These are phyloP conservation scores for Fusarium abutilonis DNA, from an alignment of 2,329 filamentous ascomycete genomes.

Conservation along the genomic window DNA sequence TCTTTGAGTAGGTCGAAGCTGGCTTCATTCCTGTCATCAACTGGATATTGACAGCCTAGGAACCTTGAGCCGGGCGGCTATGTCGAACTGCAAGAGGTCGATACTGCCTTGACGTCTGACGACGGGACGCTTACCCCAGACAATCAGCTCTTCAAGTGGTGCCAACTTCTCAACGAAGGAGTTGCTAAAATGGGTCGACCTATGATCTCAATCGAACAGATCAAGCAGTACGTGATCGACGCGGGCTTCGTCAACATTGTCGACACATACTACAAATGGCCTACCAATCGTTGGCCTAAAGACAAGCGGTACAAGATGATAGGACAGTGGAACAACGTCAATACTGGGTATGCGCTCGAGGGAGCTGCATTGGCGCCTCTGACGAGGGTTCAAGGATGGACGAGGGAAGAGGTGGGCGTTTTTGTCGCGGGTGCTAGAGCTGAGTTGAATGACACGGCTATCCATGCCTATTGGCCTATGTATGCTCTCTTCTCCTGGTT, in stretches of 20 bases:
- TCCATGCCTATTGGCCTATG: constrained; percentile 28
- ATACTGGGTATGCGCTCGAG: constrained; percentile 5
- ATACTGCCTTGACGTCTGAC: neutral
- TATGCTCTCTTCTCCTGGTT: neutral
- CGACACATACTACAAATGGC: constrained; percentile 21
- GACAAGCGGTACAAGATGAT: constrained; percentile 18
- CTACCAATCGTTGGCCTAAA: constrained; percentile 16
- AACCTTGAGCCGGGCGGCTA: constrained; percentile 19
- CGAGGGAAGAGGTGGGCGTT: constrained; percentile 7
- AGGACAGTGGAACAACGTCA: constrained; percentile 18
- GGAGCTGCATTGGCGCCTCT: constrained; percentile 11
- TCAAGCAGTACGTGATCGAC: constrained; percentile 12
- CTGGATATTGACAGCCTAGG: neutral
- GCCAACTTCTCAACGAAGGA: constrained; percentile 1
- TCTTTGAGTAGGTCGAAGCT: constrained; percentile 10
- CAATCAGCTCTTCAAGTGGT: constrained; percentile 6
- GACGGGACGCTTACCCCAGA: constrained; percentile 5
- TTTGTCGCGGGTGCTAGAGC: constrained; percentile 9
- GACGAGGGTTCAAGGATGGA: constrained; percentile 21
- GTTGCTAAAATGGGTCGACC: constrained; percentile 6
- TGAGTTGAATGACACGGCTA: constrained; percentile 6
- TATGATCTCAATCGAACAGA: neutral
- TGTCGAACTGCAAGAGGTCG: constrained; percentile 19
- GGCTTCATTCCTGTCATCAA: neutral
- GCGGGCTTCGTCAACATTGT: constrained; percentile 18